Percentiles rank a stretch among this genome's conserved stretches.
These are phyloP conservation scores for Cercophora samala DNA, from an alignment of 495 filamentous ascomycete species.

Conservation along the genomic window DNA sequence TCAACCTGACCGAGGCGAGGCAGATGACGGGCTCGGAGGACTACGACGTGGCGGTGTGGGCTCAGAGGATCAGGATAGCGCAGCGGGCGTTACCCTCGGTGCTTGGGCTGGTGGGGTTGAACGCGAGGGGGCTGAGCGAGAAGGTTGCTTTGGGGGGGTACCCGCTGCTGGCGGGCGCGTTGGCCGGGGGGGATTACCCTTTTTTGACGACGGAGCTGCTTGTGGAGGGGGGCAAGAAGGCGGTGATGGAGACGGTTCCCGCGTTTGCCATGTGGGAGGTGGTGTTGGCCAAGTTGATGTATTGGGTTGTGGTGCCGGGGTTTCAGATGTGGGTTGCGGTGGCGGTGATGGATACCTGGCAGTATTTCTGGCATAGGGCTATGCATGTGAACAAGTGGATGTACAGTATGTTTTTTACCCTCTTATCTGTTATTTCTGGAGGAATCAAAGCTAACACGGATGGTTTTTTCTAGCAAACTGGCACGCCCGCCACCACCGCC, in stretches of 20 bases:
- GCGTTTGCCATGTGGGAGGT: slow-evolving; percentile 74
- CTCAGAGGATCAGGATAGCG: slow-evolving; percentile 65
- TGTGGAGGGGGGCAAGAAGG: slow-evolving; percentile 34
- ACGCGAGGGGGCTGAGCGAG: slow-evolving; percentile 53
- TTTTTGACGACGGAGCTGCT: slow-evolving; percentile 47
- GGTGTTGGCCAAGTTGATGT: slow-evolving; percentile 65
- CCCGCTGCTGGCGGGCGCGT: slow-evolving; percentile 60
- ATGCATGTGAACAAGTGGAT: slow-evolving; percentile 97
- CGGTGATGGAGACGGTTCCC: slow-evolving; percentile 34
- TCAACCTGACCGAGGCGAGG: slow-evolving; percentile 62
- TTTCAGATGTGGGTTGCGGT: slow-evolving; percentile 72
- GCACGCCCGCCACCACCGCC: slow-evolving; percentile 90
- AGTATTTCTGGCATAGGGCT: slow-evolving; percentile 90
- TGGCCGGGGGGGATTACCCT: slow-evolving; percentile 74
- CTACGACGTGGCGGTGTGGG: slow-evolving; percentile 81
- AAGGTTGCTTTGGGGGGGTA: slow-evolving; percentile 52
- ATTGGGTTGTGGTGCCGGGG: slow-evolving; percentile 72
- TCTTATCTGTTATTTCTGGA: not conserved
- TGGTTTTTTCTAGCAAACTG: slow-evolving; percentile 41
- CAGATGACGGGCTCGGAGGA: slow-evolving; percentile 70
- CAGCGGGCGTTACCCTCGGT: slow-evolving; percentile 64
- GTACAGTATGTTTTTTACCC: slow-evolving; percentile 68
- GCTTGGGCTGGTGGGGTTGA: slow-evolving; percentile 54
- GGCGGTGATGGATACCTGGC: slow-evolving; percentile 83
- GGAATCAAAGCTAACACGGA: not conserved